phyloP scores from a whole-genome alignment of 2,329 filamentous ascomycete species.

The Fusarium bactridioides region DNA sequence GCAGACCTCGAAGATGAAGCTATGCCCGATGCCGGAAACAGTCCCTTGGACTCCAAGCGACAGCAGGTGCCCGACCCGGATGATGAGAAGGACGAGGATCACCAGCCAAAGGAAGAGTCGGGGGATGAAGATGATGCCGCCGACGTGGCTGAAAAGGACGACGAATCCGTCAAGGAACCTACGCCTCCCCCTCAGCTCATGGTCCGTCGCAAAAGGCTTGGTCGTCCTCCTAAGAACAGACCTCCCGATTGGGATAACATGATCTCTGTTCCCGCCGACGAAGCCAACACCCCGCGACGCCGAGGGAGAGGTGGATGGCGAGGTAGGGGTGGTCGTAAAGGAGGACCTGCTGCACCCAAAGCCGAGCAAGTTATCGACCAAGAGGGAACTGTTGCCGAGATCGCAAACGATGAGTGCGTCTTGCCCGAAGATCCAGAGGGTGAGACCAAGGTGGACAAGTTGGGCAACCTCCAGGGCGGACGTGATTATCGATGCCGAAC shows the following conservation, averaged over 20 bases:
- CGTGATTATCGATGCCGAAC: conserved; percentile 95
- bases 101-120: conserved; percentile 62
- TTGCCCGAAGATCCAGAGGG: conserved; percentile 88
- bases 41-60: conserved; percentile 51
- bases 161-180: conserved; percentile 59
- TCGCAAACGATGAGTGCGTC: conserved; percentile 89
- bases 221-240: conserved; percentile 84
- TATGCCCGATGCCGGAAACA: conserved; percentile 44
- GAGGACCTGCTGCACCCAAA: conserved; percentile 76
- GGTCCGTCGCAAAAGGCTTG: conserved; percentile 79
- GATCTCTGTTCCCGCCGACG: conserved; percentile 62
- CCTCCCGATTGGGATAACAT: conserved; percentile 80
- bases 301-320: conserved; percentile 77
- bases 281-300: conserved; percentile 67
- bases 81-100: conserved; percentile 54
- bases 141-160: conserved; percentile 44
- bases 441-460: conserved; percentile 91
- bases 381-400: conserved; percentile 89
- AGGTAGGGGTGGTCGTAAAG: conserved; percentile 70
- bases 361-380: conserved; percentile 90
- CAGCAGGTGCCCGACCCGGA: conserved; percentile 49
- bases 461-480: conserved; percentile 81
- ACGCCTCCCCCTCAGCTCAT: conserved; percentile 67
- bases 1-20: conserved; percentile 50
- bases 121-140: conserved; percentile 51